Percentiles rank a stretch among this genome's conserved stretches.
phyloP scores from a whole-genome alignment of 345 rosid species.

The Bruguiera parviflora region DNA sequence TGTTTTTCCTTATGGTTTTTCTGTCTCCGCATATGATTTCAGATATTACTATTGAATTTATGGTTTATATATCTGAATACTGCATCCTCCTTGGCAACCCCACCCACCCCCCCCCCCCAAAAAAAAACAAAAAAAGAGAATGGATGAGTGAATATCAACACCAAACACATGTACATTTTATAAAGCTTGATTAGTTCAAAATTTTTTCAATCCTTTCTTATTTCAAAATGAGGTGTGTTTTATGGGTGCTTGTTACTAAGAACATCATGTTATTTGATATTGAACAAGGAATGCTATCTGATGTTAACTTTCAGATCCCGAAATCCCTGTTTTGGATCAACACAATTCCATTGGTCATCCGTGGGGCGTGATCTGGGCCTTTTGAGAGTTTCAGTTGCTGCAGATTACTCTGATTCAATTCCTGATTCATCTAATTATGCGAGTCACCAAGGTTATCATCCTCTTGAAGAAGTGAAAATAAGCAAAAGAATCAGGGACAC shows the following conservation, averaged over 20 bases:
- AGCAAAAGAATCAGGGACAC: constrained; percentile 56
- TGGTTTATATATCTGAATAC: background rate
- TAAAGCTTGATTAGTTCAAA: background rate
- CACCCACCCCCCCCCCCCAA: no score
- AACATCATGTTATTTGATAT: background rate
- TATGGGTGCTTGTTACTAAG: background rate
- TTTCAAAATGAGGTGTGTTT: background rate
- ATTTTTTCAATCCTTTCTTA: background rate
- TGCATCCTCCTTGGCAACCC: background rate
- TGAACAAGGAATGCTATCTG: background rate
- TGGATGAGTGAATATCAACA: background rate
- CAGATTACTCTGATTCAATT: constrained; percentile 92
- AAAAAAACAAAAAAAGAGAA: background rate
- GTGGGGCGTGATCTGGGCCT: constrained; percentile 53
- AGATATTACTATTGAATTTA: background rate
- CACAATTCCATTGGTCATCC: constrained; percentile 50
- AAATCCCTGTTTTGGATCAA: constrained; percentile 48
- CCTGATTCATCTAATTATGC: constrained; percentile 74
- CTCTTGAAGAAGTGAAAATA: constrained; percentile 77
- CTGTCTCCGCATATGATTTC: background rate
- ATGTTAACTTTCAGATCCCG: constrained; percentile 47
- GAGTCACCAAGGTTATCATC: constrained; percentile 66
- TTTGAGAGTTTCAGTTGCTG: constrained; percentile 86
- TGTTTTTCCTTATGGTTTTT: constrained; percentile 5
- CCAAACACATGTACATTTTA: background rate